A percentile compares a stretch with the other conserved stretches of the same genome.
These are phyloP conservation scores for Phellopilus nigrolimitatus DNA, from an alignment of 1,284 basidiomycete genomes.

Conservation along the genomic window DNA sequence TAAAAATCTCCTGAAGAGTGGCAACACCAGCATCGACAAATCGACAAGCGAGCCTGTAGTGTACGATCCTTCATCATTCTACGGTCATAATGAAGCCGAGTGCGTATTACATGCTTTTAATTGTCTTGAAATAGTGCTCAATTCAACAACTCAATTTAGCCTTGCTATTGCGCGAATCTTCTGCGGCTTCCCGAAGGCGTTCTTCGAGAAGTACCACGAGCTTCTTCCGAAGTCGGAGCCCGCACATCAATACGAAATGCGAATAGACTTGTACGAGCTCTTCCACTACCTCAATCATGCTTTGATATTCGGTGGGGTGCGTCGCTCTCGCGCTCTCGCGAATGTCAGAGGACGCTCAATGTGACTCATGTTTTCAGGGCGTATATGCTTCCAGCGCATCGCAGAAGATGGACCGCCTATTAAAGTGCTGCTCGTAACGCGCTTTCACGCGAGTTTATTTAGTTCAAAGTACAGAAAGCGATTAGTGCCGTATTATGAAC, in stretches of 20 bases:
- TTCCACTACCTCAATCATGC: slow-evolving; percentile 89
- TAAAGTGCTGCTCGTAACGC: slow-evolving; percentile 26
- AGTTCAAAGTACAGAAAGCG: too few relatives aligned
- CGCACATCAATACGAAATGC: slow-evolving; percentile 60
- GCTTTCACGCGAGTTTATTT: too few relatives aligned
- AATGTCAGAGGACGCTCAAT: not conserved
- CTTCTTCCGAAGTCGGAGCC: slow-evolving; percentile 67
- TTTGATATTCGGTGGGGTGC: slow-evolving; percentile 60
- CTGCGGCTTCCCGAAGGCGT: slow-evolving; percentile 68
- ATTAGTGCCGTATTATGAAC: too few relatives aligned
- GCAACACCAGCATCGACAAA: slow-evolving; percentile 62
- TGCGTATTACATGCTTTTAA: slow-evolving; percentile 35
- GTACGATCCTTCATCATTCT: slow-evolving; percentile 81
- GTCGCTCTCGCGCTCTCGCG: slow-evolving; percentile 26
- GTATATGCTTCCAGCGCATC: slow-evolving; percentile 51
- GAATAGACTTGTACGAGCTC: slow-evolving; percentile 74
- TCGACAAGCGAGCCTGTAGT: slow-evolving; percentile 60
- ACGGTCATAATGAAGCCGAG: slow-evolving; percentile 87
- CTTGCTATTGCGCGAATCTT: slow-evolving; percentile 83
- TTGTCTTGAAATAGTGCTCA: not conserved
- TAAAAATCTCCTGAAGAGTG: slow-evolving; percentile 44
- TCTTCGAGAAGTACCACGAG: slow-evolving; percentile 73
- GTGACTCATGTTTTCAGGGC: slow-evolving; percentile 41
- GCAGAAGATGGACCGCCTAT: slow-evolving; percentile 49
- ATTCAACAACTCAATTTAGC: slow-evolving; percentile 33